phyloP scores from a whole-genome alignment of 768 basidiomycete genomes.

The Ramaria rubella region DNA sequence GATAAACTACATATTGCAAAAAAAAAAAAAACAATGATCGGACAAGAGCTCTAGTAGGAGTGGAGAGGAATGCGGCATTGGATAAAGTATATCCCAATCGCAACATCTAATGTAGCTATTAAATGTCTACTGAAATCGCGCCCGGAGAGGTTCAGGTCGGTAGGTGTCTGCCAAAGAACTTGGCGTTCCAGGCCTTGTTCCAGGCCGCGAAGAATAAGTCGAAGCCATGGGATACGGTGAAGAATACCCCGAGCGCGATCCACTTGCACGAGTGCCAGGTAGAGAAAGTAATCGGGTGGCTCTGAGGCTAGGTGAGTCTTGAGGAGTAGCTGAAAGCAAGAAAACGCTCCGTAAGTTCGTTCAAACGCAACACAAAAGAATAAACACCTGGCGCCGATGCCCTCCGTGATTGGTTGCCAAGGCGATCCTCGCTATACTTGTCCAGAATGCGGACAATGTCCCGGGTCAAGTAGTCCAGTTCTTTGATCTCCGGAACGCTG shows the following conservation, averaged over 20 bases:
- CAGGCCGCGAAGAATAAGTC: constrained; percentile 49
- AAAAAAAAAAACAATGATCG: no score
- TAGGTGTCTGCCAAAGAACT: no score
- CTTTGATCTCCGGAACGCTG: constrained; percentile 60
- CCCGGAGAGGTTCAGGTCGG: no score
- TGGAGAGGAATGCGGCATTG: no score
- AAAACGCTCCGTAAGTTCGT: no score
- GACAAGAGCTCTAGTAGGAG: no score
- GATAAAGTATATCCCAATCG: no score
- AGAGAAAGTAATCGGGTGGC: constrained; percentile 30
- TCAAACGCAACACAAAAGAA: background rate
- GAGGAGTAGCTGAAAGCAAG: constrained; percentile 65
- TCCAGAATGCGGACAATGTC: constrained; percentile 71
- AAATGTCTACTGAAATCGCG: background rate
- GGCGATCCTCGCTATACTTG: constrained; percentile 59
- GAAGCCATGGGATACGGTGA: constrained; percentile 43
- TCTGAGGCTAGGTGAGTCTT: constrained; percentile 42
- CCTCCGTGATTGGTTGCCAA: constrained; percentile 44
- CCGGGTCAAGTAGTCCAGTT: constrained; percentile 67
- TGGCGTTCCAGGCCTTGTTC: constrained; percentile 54
- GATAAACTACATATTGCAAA: no score
- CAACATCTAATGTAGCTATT: background rate
- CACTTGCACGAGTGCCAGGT: background rate
- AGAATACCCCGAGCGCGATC: constrained; percentile 51
- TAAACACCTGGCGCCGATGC: background rate